Base-by-base conservation (phyloP, 306 rosid genomes). In the Fagus crenata region DNA sequence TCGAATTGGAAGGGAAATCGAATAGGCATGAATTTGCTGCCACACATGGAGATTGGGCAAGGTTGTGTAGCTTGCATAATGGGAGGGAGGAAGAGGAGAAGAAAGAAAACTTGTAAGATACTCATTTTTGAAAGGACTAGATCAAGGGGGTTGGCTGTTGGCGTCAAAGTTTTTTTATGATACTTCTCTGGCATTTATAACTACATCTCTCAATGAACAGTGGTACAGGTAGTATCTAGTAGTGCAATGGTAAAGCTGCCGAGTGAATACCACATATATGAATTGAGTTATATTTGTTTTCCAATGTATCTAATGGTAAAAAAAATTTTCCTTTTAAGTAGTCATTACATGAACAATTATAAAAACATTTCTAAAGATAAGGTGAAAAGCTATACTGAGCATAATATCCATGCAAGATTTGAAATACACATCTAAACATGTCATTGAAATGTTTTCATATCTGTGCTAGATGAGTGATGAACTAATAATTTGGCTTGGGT, bases 1-100 rank as follows among this genome's bases (percentile, higher is more conserved):
- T 75, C 18, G 49, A 90, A 51, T 71, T 59, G 85, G 73, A 93
- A 93, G 6, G 97, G 97, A 78, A 90, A 93, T 31, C 90, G 88
- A 69, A 93, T 63, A 2, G 77, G 71, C 28, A 86, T 39, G 64
- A 71, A 46, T 17, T 37, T 22, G 80, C 71, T 58, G 18, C 87
- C 58, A 9, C 97, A 89, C 69, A 33, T 76, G 72, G 89, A 73
- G 33, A 64, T 33, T 41, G 9, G 77, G 77, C 96, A 92, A 15
- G 77, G 78, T 2, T 69, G 56, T 49, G 78, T 59, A 15, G 86
- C 69, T 67, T 43, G 46, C 33, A 69, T 67, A 74, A 73, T 71
- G 73, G 85, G 80, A 55, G 75, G 6, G 39, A 89, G 59, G 85
- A 87, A 64, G 75, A 85, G 81, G 49, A 75, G 76, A 40, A 80